Base-by-base conservation (phyloP, 169 alveolate genomes). In the Sarcocystis neurona region DNA sequence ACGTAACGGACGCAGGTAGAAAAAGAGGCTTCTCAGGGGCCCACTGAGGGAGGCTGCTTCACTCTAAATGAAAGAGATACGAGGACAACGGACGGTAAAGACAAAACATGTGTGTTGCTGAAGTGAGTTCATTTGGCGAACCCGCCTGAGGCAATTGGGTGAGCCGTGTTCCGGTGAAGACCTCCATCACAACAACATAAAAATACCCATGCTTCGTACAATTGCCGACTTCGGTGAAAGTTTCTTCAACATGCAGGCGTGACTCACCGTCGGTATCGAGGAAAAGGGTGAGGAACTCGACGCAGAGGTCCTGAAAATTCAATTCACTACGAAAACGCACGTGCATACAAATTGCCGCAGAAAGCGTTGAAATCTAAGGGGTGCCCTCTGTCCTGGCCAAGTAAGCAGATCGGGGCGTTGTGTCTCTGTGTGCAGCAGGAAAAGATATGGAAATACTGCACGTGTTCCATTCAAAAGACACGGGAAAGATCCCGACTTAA, bases 281-380 rank as follows among this genome's bases (percentile, higher is more conserved):
- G 85, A 47, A 78, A 27, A 78, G 85, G 46, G 85, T 8, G 23
- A 78, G 85, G 37, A 78, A 8, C 41, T 78, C 85, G 23, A 39
- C 48, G 82, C 58, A 37, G 12, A 72, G 27, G 34, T 1, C 53
- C 15, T 47, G 58, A 27, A 41, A 72, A 6, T 47, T 5, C 44
- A 72, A 27, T 34, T 5, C 15, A 27, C 75, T 63, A 41, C 0
- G 34, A 1, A 41, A 34, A 58, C 23, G n/a, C 23, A 58, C 18
- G n/a, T 32, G 2, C 18, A 23, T 2, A 12, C 18, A 58, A 58
- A 27, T 23, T 10, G n/a, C 70, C 75, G 32, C n/a, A 23, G 32
- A 23, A 34, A 34, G 39, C 39, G 43, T 43, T 4, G 41, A 1
- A 63, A 27, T 4, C 27, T 15, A 27, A 20, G 0, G 46, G 12